Conservation (phyloP, 163 green algal genomes). For the Prototheca stagnorum region DNA sequence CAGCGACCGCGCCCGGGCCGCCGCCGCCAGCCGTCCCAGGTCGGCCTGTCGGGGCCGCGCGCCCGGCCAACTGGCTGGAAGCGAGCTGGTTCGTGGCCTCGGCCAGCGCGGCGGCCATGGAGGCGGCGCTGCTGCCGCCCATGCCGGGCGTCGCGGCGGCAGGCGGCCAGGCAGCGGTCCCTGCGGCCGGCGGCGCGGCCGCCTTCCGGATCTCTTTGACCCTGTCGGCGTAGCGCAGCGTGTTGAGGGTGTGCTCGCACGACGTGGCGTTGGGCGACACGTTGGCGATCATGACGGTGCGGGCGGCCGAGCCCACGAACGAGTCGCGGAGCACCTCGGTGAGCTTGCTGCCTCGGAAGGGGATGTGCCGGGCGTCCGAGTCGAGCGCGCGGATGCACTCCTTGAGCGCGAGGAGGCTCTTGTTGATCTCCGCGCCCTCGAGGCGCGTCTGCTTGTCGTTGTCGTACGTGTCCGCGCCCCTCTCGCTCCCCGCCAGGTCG, state of each 20-base stretch:
- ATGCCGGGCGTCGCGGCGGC: no score
- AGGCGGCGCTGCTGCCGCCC: no score
- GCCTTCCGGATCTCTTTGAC: slow-evolving; percentile 50
- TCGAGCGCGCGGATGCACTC: slow-evolving; percentile 92
- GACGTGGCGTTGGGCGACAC: slow-evolving; percentile 70
- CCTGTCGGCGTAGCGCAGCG: slow-evolving; percentile 89
- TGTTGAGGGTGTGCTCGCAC: slow-evolving; percentile 98
- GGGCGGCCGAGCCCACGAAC: slow-evolving; percentile 68
- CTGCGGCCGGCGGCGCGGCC: no score
- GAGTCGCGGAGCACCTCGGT: slow-evolving; percentile 86
- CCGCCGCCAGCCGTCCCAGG: no score
- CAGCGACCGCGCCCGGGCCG: no score
- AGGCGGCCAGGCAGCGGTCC: no score
- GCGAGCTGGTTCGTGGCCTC: no score
- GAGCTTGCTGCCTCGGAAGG: slow-evolving; percentile 91
- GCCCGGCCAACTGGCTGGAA: no score
- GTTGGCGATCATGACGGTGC: slow-evolving; percentile 98
- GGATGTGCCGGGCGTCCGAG: slow-evolving; percentile 72
- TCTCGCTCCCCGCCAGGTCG: slow-evolving; percentile 90
- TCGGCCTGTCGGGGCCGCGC: no score
- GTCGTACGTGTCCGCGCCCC: slow-evolving; percentile 66
- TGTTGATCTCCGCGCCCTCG: slow-evolving; percentile 99
- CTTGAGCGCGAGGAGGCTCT: slow-evolving; percentile 77
- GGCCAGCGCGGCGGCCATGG: no score
- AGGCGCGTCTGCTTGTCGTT: slow-evolving; percentile 73